A percentile compares a stretch with the other conserved stretches of the same genome.
These are phyloP conservation scores for Capsicum baccatum DNA, from an alignment of 257 asterid genomes.

Conservation along the genomic window DNA sequence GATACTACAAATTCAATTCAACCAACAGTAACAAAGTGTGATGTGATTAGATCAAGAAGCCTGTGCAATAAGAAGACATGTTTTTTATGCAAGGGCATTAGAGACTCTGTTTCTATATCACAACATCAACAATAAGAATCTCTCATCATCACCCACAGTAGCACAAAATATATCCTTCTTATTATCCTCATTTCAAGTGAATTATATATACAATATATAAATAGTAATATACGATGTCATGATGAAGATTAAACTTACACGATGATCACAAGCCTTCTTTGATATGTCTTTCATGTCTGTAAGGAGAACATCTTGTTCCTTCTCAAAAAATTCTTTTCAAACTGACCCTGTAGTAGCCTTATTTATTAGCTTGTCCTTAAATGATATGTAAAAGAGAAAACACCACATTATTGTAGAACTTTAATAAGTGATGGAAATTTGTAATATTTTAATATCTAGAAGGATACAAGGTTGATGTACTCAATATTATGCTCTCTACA, in stretches of 20 bases:
- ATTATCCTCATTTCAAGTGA: not conserved
- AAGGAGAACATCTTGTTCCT: slow-evolving; percentile 71
- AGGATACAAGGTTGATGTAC: not conserved
- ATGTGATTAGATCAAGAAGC: slow-evolving; percentile 49
- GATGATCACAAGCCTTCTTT: slow-evolving; percentile 63
- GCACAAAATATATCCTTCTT: slow-evolving; percentile 30
- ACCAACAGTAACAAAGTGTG: slow-evolving; percentile 70
- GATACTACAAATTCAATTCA: slow-evolving; percentile 77
- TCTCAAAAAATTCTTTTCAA: slow-evolving; percentile 47
- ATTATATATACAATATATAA: not conserved
- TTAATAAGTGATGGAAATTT: not conserved
- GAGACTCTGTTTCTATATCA: slow-evolving; percentile 39
- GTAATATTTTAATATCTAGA: not conserved
- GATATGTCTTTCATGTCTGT: slow-evolving; percentile 57
- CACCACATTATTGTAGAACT: not conserved
- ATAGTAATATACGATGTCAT: not conserved
- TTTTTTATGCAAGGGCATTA: slow-evolving; percentile 61
- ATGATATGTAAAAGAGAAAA: slow-evolving; percentile 55
- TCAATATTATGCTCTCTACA: not conserved
- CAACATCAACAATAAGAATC: too few relatives aligned
- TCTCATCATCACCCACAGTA: too few relatives aligned
- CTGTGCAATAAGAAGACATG: slow-evolving; percentile 67
- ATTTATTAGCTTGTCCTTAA: slow-evolving; percentile 83
- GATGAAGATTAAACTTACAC: slow-evolving; percentile 53
- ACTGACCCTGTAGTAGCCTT: slow-evolving; percentile 74